phyloP scores from a whole-genome alignment of 2,329 filamentous ascomycete species.

The Chrysoporthe cubensis region DNA sequence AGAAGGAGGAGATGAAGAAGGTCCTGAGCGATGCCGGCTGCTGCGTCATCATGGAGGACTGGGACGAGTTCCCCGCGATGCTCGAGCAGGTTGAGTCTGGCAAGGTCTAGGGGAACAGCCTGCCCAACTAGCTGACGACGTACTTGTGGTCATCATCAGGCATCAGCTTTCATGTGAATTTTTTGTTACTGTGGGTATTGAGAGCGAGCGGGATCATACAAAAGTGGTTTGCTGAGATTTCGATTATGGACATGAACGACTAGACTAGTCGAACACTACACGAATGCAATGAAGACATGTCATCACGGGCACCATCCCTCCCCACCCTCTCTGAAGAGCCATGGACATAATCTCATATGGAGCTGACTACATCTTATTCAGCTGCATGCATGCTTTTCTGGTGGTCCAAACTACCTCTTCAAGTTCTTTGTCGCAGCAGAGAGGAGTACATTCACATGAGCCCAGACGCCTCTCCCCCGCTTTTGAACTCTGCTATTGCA shows the following conservation, averaged over 20 bases:
- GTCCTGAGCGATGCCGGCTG: conserved; percentile 65
- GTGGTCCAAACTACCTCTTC: not conserved
- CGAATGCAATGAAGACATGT: not conserved
- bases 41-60: conserved; percentile 63
- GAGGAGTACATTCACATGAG: no score
- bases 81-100: conserved; percentile 51
- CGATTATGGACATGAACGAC: not conserved
- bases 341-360: not conserved
- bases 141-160: not conserved
- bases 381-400: not conserved
- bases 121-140: not conserved
- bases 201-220: conserved; percentile 22
- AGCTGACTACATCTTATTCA: not conserved
- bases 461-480: not conserved
- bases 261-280: conserved; percentile 9
- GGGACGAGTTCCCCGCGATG: conserved; percentile 57
- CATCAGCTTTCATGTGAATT: not conserved
- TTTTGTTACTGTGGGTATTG: conserved; percentile 3
- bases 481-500: not conserved
- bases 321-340: not conserved
- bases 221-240: conserved; percentile 5
- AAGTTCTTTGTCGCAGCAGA: not conserved
- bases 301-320: not conserved
- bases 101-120: conserved; percentile 16
- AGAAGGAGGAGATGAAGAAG: conserved; percentile 68